Base-by-base conservation (phyloP, 495 filamentous ascomycete species). In the Neurospora sp. region DNA sequence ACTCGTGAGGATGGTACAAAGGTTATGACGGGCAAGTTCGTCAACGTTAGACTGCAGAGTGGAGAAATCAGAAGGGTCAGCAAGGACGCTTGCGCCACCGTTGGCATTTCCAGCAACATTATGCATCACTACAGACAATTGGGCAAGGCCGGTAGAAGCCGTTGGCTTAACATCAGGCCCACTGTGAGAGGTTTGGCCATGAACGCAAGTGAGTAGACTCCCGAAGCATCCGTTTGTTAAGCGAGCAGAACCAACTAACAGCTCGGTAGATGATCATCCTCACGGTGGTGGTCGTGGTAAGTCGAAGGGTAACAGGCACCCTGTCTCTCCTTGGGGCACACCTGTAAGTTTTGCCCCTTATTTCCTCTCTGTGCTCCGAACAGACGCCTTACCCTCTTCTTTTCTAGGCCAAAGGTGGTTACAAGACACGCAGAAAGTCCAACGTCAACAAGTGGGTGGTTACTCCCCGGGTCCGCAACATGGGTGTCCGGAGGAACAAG, bases 221-320 rank as follows among this genome's bases (percentile, higher is more conserved):
- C 9, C 35, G 41, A 59, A 20, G 38, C 40, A 37, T 27, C 41
- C 18, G 68, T 61, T 38, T 38, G 69, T 42, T n/a, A 9, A 31
- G 72, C 73, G 16, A 66, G 42, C n/a, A 20, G 22, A 27, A 42
- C 20, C 48, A 48, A 66, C 83, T 86, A 73, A 87, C 74, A 31
- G 39, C 20, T 14, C 4, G 39, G 38, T 68, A 89, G 88, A 84
- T 74, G 96, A 99, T 76, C 96, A 99, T 88, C 94, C 96, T 76
- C 96, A 99, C 83, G 96, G 96, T 88, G 96, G 96, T 91, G 96
- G 96, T 80, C 88, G 96, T 85, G 96, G 96, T 80, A 99, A 99
- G 85, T 97, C 93, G 35, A 98, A 99, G 91, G 94, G 96, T 87
- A 98, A 98, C 81, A 88, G 92, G 72, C 85, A 96, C 80, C 94